Conservation (phyloP, 164 flowering plant species). For the Aristolochia contorta region DNA sequence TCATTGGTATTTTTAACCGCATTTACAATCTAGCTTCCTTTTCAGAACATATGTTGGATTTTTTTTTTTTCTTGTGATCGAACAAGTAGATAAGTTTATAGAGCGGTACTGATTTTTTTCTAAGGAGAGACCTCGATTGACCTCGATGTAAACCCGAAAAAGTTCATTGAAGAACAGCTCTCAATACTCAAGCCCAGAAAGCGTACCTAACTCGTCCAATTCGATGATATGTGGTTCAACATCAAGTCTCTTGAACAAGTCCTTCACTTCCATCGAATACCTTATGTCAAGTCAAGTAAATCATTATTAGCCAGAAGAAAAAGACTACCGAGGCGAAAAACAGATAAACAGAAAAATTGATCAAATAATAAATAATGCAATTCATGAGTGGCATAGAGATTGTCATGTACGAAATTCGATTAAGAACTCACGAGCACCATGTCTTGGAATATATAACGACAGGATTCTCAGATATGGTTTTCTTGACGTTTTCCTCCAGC, state of each 20-base stretch:
- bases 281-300: constrained; percentile 12
- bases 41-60: too few species aligned
- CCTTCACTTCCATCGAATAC: constrained; percentile 84
- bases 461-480: constrained; percentile 59
- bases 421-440: constrained; percentile 87
- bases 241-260: constrained; percentile 64
- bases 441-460: constrained; percentile 91
- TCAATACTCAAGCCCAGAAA: background rate
- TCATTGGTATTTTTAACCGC: too few species aligned
- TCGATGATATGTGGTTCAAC: constrained; percentile 73
- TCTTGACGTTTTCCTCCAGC: constrained; percentile 69
- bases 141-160: too few species aligned
- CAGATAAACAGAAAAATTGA: background rate
- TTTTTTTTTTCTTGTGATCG: too few species aligned
- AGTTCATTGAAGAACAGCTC: too few species aligned
- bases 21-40: too few species aligned
- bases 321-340: background rate
- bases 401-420: constrained; percentile 1
- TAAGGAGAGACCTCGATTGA: too few species aligned
- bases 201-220: constrained; percentile 79
- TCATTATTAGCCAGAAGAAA: background rate
- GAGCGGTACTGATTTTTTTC: background rate
- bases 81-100: too few species aligned
- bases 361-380: background rate
- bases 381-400: background rate